These are phyloP conservation scores for Tolypocladium inflatum DNA, from an alignment of 2,329 filamentous ascomycete species.

Conservation along the genomic window DNA sequence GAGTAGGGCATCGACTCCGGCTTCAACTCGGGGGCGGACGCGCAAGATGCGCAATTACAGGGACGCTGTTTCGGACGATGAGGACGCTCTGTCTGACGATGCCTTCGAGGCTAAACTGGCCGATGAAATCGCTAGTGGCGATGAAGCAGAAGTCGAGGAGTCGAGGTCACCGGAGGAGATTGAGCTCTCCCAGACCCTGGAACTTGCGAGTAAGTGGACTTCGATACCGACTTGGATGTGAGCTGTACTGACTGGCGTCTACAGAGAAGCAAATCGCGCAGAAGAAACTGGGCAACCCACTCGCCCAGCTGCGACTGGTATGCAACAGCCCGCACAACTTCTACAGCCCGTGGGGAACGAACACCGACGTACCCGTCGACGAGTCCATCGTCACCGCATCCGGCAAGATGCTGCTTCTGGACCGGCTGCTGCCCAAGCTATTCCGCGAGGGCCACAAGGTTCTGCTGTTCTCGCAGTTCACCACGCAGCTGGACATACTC, in stretches of 20 bases:
- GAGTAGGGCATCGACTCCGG: slow-evolving; percentile 66
- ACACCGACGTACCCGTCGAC: slow-evolving; percentile 53
- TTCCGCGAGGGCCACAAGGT: slow-evolving; percentile 76
- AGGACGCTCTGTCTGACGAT: slow-evolving; percentile 55
- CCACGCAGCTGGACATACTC: slow-evolving; percentile 83
- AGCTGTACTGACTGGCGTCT: not conserved
- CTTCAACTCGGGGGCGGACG: slow-evolving; percentile 39
- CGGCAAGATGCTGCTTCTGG: slow-evolving; percentile 91
- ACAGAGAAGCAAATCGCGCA: slow-evolving; percentile 72
- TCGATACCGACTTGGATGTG: slow-evolving; percentile 12
- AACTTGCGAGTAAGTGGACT: slow-evolving; percentile 58
- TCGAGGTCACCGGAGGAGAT: slow-evolving; percentile 46
- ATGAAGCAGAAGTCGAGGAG: slow-evolving; percentile 23
- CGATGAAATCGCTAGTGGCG: slow-evolving; percentile 41
- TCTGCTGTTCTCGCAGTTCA: slow-evolving; percentile 94
- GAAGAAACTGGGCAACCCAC: slow-evolving; percentile 87
- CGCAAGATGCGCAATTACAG: slow-evolving; percentile 40
- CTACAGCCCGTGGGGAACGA: slow-evolving; percentile 75
- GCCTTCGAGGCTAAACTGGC: slow-evolving; percentile 76
- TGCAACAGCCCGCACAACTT: slow-evolving; percentile 97
- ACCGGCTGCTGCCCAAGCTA: slow-evolving; percentile 70
- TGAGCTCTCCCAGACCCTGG: slow-evolving; percentile 57
- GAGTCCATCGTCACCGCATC: slow-evolving; percentile 78
- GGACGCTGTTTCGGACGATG: slow-evolving; percentile 24
- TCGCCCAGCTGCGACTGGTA: slow-evolving; percentile 84